Conservation (phyloP, 2,329 filamentous ascomycete species). For the Penicillium italicum region DNA sequence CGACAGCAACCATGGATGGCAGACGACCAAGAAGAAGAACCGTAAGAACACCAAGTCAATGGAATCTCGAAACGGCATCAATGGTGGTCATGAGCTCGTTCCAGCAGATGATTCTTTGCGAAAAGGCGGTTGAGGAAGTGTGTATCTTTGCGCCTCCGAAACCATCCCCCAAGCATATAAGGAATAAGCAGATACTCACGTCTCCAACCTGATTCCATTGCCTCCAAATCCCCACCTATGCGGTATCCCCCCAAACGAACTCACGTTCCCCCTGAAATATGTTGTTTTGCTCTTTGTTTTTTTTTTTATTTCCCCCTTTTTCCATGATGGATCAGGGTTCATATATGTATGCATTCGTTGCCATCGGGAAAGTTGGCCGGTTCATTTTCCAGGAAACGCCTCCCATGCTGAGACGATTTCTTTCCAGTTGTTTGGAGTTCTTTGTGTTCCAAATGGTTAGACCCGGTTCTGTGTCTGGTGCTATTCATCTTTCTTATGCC, state of each 20-base stretch:
- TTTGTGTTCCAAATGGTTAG: constrained; percentile 17
- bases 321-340: neutral
- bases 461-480: constrained; percentile 8
- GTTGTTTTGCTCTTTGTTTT: constrained; percentile 3
- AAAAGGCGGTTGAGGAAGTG: constrained; percentile 43
- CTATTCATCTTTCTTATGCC: constrained; percentile 16
- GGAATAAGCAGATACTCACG: neutral
- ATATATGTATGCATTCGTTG: constrained; percentile 13
- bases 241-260: neutral
- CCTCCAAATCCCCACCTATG: neutral
- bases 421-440: constrained; percentile 18
- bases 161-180: neutral
- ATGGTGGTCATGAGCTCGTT: constrained; percentile 36
- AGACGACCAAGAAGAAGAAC: constrained; percentile 45
- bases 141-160: neutral
- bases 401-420: constrained; percentile 6
- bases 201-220: neutral
- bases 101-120: constrained; percentile 44
- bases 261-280: constrained; percentile 5
- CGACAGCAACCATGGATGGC: constrained; percentile 38
- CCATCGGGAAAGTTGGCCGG: constrained; percentile 7
- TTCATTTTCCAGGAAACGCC: constrained; percentile 6
- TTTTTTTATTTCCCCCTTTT: neutral
- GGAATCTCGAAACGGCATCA: constrained; percentile 30
- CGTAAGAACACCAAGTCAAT: constrained; percentile 37